Evolutionary conservation across 1,284 basidiomycete genomes (phyloP).

Genomic region (Farysia itapuensis): DNA sequence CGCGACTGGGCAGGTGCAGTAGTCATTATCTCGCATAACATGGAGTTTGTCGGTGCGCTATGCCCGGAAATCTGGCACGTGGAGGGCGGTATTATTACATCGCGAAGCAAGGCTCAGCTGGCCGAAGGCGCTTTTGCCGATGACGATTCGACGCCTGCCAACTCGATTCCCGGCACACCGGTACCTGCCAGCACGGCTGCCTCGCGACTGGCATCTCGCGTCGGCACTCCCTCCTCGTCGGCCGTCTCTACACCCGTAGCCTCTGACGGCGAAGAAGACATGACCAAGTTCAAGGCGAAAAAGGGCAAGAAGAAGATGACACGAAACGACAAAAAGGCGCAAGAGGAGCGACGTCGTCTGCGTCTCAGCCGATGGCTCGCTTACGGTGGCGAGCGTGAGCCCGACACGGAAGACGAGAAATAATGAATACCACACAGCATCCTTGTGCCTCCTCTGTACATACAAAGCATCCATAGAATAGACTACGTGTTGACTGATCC

Average conservation of each 20-base stretch:
- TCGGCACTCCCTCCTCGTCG: conserved; percentile 58
- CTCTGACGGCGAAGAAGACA: conserved; percentile 61
- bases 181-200: conserved; percentile 61
- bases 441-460: too few relatives aligned
- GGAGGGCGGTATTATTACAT: conserved; percentile 76
- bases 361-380: conserved; percentile 53
- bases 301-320: conserved; percentile 60
- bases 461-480: too few relatives aligned
- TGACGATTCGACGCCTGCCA: conserved; percentile 68
- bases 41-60: conserved; percentile 58
- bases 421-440: too few relatives aligned
- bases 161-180: conserved; percentile 67
- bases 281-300: conserved; percentile 59
- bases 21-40: conserved; percentile 94
- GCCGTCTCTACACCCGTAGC: conserved; percentile 61
- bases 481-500: too few relatives aligned
- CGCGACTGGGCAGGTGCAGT: conserved; percentile 95
- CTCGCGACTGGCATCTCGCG: conserved; percentile 57
- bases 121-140: conserved; percentile 74
- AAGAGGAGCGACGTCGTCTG: conserved; percentile 55
- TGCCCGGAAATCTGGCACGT: conserved; percentile 67
- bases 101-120: conserved; percentile 81
- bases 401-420: conserved; percentile 57
- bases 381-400: conserved; percentile 55
- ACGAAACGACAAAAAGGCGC: conserved; percentile 58